Conservation (phyloP, 306 rosid genomes). For the Vicia sativa region DNA sequence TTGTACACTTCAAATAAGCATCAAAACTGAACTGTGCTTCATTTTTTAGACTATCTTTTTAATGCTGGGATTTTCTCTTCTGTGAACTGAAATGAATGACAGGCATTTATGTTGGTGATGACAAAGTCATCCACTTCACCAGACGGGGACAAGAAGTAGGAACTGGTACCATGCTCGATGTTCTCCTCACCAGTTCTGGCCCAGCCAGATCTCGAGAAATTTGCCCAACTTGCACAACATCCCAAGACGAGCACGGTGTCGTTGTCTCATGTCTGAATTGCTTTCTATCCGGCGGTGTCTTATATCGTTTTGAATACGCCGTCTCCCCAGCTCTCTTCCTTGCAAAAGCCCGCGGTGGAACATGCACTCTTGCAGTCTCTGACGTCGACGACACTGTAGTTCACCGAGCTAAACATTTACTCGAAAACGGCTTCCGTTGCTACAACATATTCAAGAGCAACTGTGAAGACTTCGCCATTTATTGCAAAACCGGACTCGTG, state of each 20-base stretch:
- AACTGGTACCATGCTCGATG: conserved; percentile 84
- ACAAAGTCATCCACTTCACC: conserved; percentile 85
- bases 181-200: conserved; percentile 74
- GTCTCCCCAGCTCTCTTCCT: conserved; percentile 75
- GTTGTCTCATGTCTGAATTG: conserved; percentile 79
- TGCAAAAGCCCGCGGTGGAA: conserved; percentile 91
- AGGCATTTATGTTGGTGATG: conserved; percentile 83
- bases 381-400: conserved; percentile 64
- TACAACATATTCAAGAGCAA: conserved; percentile 84
- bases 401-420: conserved; percentile 76
- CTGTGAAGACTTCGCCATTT: conserved; percentile 92
- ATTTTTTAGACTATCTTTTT: conserved; percentile 1
- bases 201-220: conserved; percentile 53
- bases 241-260: conserved; percentile 62
- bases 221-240: conserved; percentile 61
- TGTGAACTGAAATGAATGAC: conserved; percentile 26
- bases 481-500: conserved; percentile 89
- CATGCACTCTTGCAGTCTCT: conserved; percentile 83
- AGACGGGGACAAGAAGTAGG: conserved; percentile 96
- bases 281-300: conserved; percentile 82
- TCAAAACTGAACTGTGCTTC: neutral
- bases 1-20: conserved; percentile 2
- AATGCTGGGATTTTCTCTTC: neutral
- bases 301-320: conserved; percentile 81
- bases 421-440: conserved; percentile 84